phyloP scores from a whole-genome alignment of 2,329 filamentous ascomycete species.

The Cladophialophora bantiana region DNA sequence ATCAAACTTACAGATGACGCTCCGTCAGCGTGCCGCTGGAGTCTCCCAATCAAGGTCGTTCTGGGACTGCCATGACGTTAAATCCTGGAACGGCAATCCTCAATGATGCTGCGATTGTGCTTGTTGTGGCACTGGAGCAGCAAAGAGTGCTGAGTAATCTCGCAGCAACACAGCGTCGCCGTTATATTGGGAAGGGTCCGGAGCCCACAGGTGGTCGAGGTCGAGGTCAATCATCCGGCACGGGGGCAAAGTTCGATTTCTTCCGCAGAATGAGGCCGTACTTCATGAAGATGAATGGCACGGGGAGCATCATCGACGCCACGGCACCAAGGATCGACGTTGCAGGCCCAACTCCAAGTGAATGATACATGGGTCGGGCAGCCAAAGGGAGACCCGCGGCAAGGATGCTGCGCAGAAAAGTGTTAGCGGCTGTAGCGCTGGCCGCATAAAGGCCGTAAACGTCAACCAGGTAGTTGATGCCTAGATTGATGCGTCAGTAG shows the following conservation, averaged over 20 bases:
- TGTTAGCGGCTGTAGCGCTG: constrained; percentile 53
- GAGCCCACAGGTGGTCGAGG: neutral
- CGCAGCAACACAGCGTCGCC: neutral
- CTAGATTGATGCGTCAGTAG: constrained; percentile 35
- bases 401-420: constrained; percentile 50
- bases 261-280: constrained; percentile 51
- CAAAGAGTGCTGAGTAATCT: neutral
- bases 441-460: constrained; percentile 52
- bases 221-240: constrained; percentile 17
- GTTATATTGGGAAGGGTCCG: neutral
- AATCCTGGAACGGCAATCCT: neutral
- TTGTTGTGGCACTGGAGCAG: neutral
- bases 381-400: constrained; percentile 49
- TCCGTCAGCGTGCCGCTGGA: neutral
- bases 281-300: constrained; percentile 56
- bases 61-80: neutral
- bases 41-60: neutral
- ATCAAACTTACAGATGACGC: neutral
- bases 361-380: constrained; percentile 51
- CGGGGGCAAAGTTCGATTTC: constrained; percentile 54
- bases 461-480: constrained; percentile 57
- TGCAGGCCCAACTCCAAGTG: constrained; percentile 52
- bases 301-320: constrained; percentile 49
- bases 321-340: constrained; percentile 53
- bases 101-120: neutral